Evolutionary conservation across 768 basidiomycete species (phyloP).

Genomic region (Auriscalpium orientale): DNA sequence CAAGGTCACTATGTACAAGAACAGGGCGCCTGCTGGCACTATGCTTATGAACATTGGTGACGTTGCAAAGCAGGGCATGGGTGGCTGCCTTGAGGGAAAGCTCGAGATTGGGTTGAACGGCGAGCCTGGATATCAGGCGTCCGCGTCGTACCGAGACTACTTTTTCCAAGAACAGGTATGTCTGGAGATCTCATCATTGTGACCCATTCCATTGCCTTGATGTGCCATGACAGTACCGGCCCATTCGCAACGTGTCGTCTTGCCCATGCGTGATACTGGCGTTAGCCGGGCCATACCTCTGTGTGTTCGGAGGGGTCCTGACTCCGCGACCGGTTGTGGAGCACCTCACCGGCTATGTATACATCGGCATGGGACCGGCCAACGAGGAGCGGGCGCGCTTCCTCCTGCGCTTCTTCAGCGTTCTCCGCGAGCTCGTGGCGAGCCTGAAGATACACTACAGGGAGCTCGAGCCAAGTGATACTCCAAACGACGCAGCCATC

Average conservation of each 20-base stretch:
- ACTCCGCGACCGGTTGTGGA: conserved; percentile 5
- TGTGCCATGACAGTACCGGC: neutral
- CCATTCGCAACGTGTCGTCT: conserved; percentile 3
- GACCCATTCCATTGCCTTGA: neutral
- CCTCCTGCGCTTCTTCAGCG: neutral
- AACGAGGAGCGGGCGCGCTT: neutral
- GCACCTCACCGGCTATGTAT: conserved; percentile 8
- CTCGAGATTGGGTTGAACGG: neutral
- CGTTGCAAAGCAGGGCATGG: neutral
- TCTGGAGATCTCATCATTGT: neutral
- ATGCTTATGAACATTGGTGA: neutral
- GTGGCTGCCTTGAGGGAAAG: neutral
- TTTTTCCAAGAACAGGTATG: neutral
- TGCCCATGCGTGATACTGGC: conserved; percentile 13
- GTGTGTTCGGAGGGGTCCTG: conserved; percentile 9
- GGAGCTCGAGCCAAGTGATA: neutral
- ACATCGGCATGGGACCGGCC: neutral
- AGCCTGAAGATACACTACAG: neutral
- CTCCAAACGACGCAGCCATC: neutral
- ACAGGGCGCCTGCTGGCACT: neutral
- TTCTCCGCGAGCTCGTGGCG: neutral
- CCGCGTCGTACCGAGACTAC: neutral
- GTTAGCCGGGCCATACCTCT: conserved; percentile 8
- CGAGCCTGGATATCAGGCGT: neutral
- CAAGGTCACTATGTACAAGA: neutral